A percentile compares a stretch with the other conserved stretches of the same genome.
Conservation (phyloP, 148 eudicot genomes). For the Talinum fruticosum region DNA sequence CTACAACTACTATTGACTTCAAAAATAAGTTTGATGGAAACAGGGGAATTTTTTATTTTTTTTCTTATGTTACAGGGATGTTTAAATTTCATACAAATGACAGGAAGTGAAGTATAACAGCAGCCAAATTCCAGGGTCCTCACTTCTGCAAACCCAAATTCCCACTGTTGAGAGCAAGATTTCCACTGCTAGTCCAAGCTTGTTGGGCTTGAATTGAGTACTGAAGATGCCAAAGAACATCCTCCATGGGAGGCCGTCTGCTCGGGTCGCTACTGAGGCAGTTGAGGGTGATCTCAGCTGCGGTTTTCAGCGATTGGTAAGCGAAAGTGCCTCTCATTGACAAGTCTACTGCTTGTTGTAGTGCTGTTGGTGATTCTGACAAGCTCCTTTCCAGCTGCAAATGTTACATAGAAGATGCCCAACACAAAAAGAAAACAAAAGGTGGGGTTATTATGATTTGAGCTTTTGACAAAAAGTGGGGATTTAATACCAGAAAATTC, state of each 20-base stretch:
- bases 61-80: slow-evolving; percentile 17
- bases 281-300: slow-evolving; percentile 55
- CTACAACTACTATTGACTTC: neutral
- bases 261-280: slow-evolving; percentile 59
- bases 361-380: slow-evolving; percentile 62
- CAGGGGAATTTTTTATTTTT: neutral
- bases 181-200: slow-evolving; percentile 89
- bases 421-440: neutral
- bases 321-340: slow-evolving; percentile 81
- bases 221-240: slow-evolving; percentile 92
- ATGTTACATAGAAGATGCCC: neutral
- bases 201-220: slow-evolving; percentile 92
- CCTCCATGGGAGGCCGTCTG: slow-evolving; percentile 75
- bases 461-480: slow-evolving; percentile 10
- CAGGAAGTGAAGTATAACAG: neutral
- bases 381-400: slow-evolving; percentile 71
- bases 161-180: slow-evolving; percentile 54
- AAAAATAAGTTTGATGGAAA: neutral
- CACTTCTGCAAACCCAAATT: slow-evolving; percentile 35
- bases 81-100: neutral
- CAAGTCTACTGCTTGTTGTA: slow-evolving; percentile 54
- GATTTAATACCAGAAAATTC: slow-evolving; percentile 7
- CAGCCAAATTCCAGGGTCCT: slow-evolving; percentile 9
- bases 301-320: slow-evolving; percentile 72
- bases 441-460: neutral